Base-by-base conservation (phyloP, 139 green algal species). In the Gonium pectorale region DNA sequence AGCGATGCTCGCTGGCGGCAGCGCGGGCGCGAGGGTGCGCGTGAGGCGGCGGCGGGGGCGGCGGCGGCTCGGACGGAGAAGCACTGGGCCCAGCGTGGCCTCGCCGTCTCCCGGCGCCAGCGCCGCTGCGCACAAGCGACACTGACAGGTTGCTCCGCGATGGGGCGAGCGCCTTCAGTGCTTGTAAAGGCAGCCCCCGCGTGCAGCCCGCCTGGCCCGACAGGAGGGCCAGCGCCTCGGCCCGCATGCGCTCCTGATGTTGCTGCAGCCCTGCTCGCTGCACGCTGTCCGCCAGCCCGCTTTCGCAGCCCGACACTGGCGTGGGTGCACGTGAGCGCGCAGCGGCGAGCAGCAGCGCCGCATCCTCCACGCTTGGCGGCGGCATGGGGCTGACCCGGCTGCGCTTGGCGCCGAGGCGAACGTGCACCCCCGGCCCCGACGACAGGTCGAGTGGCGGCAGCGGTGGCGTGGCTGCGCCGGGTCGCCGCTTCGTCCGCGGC, bases 1-100 rank as follows among this genome's bases (percentile, higher is more conserved):
- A 82, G 29, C 75, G 75, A 59, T 71, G 59, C 59, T 82, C 75
- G 41, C 75, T 82, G 59, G 75, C 75, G 43, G 75, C 75, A 19
- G 75, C 40, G 7, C 75, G 75, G 4, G 75, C 59, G 7, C 75
- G 75, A 5, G 40, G 41, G 26, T 62, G 59, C 59, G 41, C 17
- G 21, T 71, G 40, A 2, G 75, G 75, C 41, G 75, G 40, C 40
- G 38, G 26, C 54, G 73, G 33, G 35, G 41, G 9, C 37, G 68
- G 19, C 38, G 68, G 43, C 44, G 68, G 33, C 68, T 43, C 43
- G 43, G 68, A 2, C 68, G 68, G 19, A 9, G 9, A 56, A 56
- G 13, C 13, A 56, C 49, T 13, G 49, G n/a, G n/a, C n/a, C n/a
- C n/a, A n/a, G n/a, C n/a, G n/a, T n/a, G n/a, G n/a, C n/a, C n/a